phyloP scores from a whole-genome alignment of 2,329 filamentous ascomycete species.

The Verruconis gallopava region DNA sequence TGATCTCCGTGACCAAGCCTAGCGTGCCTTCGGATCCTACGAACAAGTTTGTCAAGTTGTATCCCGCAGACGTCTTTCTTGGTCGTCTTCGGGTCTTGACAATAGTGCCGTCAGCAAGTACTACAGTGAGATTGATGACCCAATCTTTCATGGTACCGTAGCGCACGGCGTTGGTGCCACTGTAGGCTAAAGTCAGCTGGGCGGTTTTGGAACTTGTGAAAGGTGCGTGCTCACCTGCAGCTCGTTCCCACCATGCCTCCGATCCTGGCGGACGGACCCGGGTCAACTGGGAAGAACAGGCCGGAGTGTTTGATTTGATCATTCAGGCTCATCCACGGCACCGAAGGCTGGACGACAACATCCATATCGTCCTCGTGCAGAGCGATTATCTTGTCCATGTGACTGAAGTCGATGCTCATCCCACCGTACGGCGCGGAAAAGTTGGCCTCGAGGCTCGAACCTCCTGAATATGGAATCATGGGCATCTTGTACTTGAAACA shows the following conservation, averaged over 20 bases:
- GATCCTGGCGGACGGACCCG: constrained; percentile 62
- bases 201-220: not conserved
- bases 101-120: constrained; percentile 63
- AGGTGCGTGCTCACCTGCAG: constrained; percentile 24
- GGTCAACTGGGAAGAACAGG: constrained; percentile 85
- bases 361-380: constrained; percentile 73
- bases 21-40: constrained; percentile 73
- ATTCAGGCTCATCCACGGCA: constrained; percentile 88
- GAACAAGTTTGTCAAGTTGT: constrained; percentile 70
- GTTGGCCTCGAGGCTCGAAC: constrained; percentile 77
- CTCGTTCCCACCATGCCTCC: constrained; percentile 76
- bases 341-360: constrained; percentile 77
- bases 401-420: constrained; percentile 76
- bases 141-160: constrained; percentile 85
- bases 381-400: constrained; percentile 71
- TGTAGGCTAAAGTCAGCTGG: constrained; percentile 24
- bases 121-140: constrained; percentile 72
- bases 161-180: constrained; percentile 65
- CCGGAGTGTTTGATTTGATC: constrained; percentile 58
- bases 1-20: constrained; percentile 71
- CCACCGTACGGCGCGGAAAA: constrained; percentile 80
- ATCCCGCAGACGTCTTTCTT: constrained; percentile 65
- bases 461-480: constrained; percentile 60
- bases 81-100: constrained; percentile 71
- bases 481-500: constrained; percentile 72